A percentile compares a stretch with the other conserved stretches of the same genome.
Evolutionary conservation across 2,329 filamentous ascomycete species (phyloP).

Genomic region (Dactylellina leptospora): DNA sequence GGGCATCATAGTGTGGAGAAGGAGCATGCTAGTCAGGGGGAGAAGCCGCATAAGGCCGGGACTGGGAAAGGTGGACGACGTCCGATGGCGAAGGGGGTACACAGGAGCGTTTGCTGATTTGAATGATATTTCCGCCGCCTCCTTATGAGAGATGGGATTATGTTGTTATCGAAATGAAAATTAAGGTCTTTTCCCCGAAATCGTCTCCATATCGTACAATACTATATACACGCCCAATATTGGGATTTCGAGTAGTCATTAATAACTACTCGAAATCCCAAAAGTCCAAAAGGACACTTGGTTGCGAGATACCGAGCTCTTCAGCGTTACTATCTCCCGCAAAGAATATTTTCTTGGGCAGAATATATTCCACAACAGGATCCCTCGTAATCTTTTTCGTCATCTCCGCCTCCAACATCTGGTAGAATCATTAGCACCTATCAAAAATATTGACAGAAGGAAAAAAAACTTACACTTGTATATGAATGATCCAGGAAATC

Average conservation of each 20-base stretch:
- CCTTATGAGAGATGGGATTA: no score
- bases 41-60: constrained; percentile 17
- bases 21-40: constrained; percentile 58
- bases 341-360: constrained; percentile 81
- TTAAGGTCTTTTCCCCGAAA: no score
- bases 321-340: constrained; percentile 11
- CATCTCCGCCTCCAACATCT: constrained; percentile 86
- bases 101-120: constrained; percentile 64
- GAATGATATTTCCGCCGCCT: not conserved
- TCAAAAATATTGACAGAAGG: not conserved
- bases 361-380: constrained; percentile 91
- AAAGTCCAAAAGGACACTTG: constrained; percentile 41
- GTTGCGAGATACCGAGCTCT: not conserved
- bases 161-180: no score
- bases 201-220: not conserved
- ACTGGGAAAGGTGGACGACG: constrained; percentile 60
- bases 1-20: constrained; percentile 60
- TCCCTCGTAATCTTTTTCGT: constrained; percentile 82
- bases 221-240: not conserved
- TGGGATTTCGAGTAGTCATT: no score
- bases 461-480: constrained; percentile 69
- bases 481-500: constrained; percentile 98
- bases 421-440: constrained; percentile 59
- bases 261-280: constrained; percentile 45
- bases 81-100: constrained; percentile 64